Percentiles rank a stretch among this genome's conserved stretches.
Evolutionary conservation across 805 yeast genomes (phyloP).

Genomic region (Blastobotrys muscicola): DNA sequence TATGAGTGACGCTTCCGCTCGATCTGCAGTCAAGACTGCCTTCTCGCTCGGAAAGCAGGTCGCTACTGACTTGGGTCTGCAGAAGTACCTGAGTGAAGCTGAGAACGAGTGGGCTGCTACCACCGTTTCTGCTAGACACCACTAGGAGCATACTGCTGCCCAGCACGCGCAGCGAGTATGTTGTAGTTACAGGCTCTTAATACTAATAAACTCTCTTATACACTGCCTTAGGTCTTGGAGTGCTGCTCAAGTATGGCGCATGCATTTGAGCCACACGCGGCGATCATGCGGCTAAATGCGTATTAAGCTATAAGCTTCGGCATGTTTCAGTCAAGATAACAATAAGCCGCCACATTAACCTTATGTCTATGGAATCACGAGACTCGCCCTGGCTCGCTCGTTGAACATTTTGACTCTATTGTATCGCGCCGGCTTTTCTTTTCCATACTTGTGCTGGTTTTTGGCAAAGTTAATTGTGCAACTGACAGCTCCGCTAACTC

Average conservation of each 20-base stretch:
- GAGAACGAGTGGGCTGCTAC: constrained; percentile 2
- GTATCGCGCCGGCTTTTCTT: background rate
- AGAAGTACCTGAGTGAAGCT: background rate
- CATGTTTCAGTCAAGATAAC: background rate
- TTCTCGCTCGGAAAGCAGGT: constrained; percentile 6
- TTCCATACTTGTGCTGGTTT: background rate
- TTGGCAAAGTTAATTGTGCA: constrained; percentile 18
- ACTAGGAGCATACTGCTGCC: background rate
- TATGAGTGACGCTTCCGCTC: too few relatives aligned
- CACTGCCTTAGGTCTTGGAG: too few relatives aligned
- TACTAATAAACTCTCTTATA: too few relatives aligned
- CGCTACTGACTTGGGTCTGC: constrained; percentile 15
- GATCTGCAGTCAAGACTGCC: too few relatives aligned
- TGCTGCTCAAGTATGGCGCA: too few relatives aligned
- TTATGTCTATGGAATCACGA: background rate
- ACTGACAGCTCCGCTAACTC: constrained; percentile 22
- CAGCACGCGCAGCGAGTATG: background rate
- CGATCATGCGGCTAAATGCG: background rate
- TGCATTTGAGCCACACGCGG: background rate
- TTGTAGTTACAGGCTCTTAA: too few relatives aligned
- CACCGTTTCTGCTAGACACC: constrained; percentile 1
- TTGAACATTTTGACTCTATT: background rate
- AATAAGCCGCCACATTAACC: background rate
- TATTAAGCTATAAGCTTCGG: background rate
- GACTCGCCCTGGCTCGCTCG: background rate